Evolutionary conservation across 306 rosid species (phyloP).

Genomic region (Biancaea sappan): DNA sequence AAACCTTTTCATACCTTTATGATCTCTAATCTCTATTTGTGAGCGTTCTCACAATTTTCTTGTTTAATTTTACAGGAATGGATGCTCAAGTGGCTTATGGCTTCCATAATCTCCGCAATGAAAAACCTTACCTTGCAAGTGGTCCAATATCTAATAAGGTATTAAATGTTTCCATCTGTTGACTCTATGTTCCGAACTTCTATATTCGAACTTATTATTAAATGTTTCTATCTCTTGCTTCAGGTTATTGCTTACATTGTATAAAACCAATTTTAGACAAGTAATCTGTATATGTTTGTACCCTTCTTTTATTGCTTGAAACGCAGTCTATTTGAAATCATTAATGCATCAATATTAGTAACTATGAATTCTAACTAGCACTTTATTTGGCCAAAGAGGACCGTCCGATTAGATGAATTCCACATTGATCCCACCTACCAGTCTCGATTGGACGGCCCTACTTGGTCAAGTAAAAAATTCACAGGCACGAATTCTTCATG

Average conservation of each 20-base stretch:
- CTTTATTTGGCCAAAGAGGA: no score
- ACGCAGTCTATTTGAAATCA: neutral
- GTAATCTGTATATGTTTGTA: neutral
- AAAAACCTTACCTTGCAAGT: constrained; percentile 89
- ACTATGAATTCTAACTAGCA: no score
- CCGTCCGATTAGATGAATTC: no score
- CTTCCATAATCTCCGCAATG: constrained; percentile 88
- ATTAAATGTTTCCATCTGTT: constrained; percentile 20
- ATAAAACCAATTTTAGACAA: constrained; percentile 15
- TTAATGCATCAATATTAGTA: constrained; percentile 19
- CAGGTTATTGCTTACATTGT: constrained; percentile 24
- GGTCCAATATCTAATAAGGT: constrained; percentile 97
- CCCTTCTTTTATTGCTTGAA: neutral
- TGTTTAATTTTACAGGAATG: constrained; percentile 73
- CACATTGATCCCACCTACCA: no score
- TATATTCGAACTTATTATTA: no score
- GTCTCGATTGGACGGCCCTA: no score
- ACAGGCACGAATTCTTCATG: constrained; percentile 3
- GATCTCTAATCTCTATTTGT: constrained; percentile 23
- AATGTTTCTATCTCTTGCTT: constrained; percentile 17
- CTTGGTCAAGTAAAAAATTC: no score
- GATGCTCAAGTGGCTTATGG: constrained; percentile 99
- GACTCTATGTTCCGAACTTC: constrained; percentile 3
- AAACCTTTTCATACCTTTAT: neutral
- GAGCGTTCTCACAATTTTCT: constrained; percentile 15